phyloP scores from a whole-genome alignment of 1,139 yeast species.

The Nakaseomyces sp. region DNA sequence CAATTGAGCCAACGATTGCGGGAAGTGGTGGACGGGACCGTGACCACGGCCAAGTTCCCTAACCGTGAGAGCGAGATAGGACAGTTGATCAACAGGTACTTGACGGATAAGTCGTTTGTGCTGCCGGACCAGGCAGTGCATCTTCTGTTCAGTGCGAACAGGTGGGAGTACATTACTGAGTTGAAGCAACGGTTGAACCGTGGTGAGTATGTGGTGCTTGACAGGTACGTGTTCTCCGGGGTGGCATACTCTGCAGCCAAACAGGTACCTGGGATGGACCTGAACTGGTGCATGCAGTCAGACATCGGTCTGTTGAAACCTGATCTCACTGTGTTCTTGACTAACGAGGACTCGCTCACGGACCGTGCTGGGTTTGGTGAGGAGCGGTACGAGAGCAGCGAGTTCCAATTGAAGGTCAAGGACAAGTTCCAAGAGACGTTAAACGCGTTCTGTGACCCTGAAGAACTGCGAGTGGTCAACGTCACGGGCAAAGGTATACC shows the following conservation, averaged over 20 bases:
- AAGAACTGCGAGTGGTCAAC: conserved; percentile 35
- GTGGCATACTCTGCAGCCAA: conserved; percentile 91
- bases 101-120: conserved; percentile 42
- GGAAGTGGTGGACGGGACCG: conserved; percentile 25
- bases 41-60: conserved; percentile 64
- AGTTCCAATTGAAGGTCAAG: conserved; percentile 66
- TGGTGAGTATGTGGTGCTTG: conserved; percentile 62
- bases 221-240: conserved; percentile 88
- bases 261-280: conserved; percentile 38
- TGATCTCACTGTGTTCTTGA: conserved; percentile 71
- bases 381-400: conserved; percentile 74
- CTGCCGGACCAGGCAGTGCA: conserved; percentile 76
- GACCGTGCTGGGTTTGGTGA: conserved; percentile 78
- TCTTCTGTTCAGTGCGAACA: conserved; percentile 79
- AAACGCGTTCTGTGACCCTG: background rate
- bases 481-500: conserved; percentile 56
- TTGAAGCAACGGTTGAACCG: conserved; percentile 39
- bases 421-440: conserved; percentile 37
- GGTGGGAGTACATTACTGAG: conserved; percentile 73
- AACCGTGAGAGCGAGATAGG: conserved; percentile 82
- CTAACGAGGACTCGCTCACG: conserved; percentile 45
- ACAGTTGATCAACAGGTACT: conserved; percentile 60
- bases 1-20: conserved; percentile 36
- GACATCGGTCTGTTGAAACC: conserved; percentile 85
- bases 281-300: conserved; percentile 70